These are phyloP conservation scores for Taphrina pruni DNA, from an alignment of 1,139 yeast genomes.

Conservation along the genomic window DNA sequence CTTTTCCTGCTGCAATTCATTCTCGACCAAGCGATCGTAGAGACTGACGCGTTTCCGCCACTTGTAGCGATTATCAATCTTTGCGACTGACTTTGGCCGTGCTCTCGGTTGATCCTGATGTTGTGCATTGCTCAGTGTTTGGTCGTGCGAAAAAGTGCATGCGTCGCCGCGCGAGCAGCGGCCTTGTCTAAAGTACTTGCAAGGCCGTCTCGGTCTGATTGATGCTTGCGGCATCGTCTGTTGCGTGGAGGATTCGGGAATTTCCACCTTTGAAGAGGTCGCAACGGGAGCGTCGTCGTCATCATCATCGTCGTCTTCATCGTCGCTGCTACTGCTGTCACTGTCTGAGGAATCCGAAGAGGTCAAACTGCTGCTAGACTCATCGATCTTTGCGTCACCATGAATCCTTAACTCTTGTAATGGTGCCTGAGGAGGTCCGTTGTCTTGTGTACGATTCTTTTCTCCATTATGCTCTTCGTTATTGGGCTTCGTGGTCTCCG, in stretches of 20 bases:
- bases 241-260: not conserved
- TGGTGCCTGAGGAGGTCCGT: slow-evolving; percentile 3
- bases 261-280: slow-evolving; percentile 5
- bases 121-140: not conserved
- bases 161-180: slow-evolving; percentile 38
- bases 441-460: not conserved
- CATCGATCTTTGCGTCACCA: not conserved
- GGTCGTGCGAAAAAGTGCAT: slow-evolving; percentile 25
- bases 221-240: no score
- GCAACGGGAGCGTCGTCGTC: slow-evolving; percentile 14
- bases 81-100: not conserved
- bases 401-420: not conserved
- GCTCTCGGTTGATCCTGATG: not conserved
- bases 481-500: not conserved
- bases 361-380: not conserved
- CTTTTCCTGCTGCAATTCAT: slow-evolving; percentile 22
- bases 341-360: slow-evolving; percentile 1
- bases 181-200: slow-evolving; percentile 39
- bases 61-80: slow-evolving; percentile 23
- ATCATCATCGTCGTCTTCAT: no score
- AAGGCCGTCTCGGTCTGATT: slow-evolving; percentile 1
- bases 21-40: slow-evolving; percentile 34
- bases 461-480: not conserved
- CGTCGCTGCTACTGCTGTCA: not conserved
- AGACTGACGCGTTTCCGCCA: slow-evolving; percentile 36